These are phyloP conservation scores for Penicillium hordei DNA, from an alignment of 2,329 filamentous ascomycete genomes.

Conservation along the genomic window DNA sequence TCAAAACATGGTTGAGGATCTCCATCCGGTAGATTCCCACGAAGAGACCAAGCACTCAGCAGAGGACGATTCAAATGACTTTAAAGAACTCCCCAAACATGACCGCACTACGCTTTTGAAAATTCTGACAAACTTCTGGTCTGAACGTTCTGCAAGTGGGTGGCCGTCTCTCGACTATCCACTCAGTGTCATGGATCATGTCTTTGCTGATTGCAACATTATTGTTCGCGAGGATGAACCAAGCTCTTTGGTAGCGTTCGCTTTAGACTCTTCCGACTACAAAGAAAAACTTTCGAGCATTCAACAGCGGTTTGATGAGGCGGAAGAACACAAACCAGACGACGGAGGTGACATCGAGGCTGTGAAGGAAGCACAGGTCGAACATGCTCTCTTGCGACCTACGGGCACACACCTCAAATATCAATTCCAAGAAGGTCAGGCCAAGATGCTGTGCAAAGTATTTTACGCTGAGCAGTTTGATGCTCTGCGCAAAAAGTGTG, in stretches of 20 bases:
- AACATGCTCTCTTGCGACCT: slow-evolving; percentile 77
- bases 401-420: slow-evolving; percentile 95
- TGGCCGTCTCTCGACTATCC: slow-evolving; percentile 94
- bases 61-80: slow-evolving; percentile 56
- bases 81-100: slow-evolving; percentile 81
- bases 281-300: slow-evolving; percentile 68
- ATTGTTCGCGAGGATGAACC: slow-evolving; percentile 97
- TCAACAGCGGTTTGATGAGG: slow-evolving; percentile 37
- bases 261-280: slow-evolving; percentile 85
- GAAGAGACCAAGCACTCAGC: slow-evolving; percentile 54
- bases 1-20: slow-evolving; percentile 66
- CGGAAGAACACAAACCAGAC: slow-evolving; percentile 28
- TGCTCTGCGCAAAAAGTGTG: slow-evolving; percentile 86
- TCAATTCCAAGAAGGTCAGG: slow-evolving; percentile 89
- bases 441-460: slow-evolving; percentile 95
- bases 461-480: slow-evolving; percentile 99
- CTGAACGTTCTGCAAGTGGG: slow-evolving; percentile 90
- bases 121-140: slow-evolving; percentile 97
- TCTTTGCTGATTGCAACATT: slow-evolving; percentile 95
- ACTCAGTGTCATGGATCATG: slow-evolving; percentile 81
- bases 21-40: slow-evolving; percentile 57
- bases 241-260: slow-evolving; percentile 91
- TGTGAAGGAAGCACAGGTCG: slow-evolving; percentile 69
- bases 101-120: slow-evolving; percentile 93
- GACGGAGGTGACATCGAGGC: slow-evolving; percentile 40